Conservation (phyloP, 352 stramenopile species). For the Pythium plurisporium region DNA sequence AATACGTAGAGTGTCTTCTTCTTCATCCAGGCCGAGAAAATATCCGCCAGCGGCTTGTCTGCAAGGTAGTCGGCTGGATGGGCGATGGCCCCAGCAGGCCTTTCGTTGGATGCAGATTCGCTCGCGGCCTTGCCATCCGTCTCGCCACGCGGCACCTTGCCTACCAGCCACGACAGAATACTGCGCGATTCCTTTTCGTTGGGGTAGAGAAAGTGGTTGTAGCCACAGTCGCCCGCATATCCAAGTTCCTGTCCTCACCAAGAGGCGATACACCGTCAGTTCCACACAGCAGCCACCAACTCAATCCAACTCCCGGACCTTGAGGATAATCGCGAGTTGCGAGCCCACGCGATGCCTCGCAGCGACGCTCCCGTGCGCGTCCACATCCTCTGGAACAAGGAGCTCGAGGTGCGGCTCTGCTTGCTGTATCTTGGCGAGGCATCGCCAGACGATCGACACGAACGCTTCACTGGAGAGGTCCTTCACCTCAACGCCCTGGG, state of each 20-base stretch:
- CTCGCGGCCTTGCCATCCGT: no score
- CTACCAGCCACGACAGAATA: slow-evolving; percentile 80
- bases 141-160: slow-evolving; percentile 44
- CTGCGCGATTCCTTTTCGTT: slow-evolving; percentile 74
- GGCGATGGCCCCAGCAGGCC: no score
- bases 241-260: slow-evolving; percentile 50
- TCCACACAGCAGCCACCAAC: no score
- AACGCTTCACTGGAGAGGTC: slow-evolving; percentile 43
- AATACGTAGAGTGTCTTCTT: slow-evolving; percentile 44
- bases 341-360: slow-evolving; percentile 71
- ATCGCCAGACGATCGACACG: slow-evolving; percentile 41
- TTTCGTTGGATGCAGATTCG: no score
- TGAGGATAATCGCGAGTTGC: slow-evolving; percentile 64
- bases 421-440: slow-evolving; percentile 34
- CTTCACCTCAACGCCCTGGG: slow-evolving; percentile 9
- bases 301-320: no score
- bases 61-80: background rate
- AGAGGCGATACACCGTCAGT: no score
- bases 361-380: slow-evolving; percentile 51
- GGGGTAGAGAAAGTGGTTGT: slow-evolving; percentile 88
- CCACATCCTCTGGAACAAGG: slow-evolving; percentile 15
- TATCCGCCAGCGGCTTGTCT: slow-evolving; percentile 4
- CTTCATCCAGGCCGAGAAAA: slow-evolving; percentile 53
- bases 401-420: slow-evolving; percentile 26
- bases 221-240: slow-evolving; percentile 80